These are phyloP conservation scores for Leccinum fibrillosum DNA, from an alignment of 768 basidiomycete species.

Conservation along the genomic window DNA sequence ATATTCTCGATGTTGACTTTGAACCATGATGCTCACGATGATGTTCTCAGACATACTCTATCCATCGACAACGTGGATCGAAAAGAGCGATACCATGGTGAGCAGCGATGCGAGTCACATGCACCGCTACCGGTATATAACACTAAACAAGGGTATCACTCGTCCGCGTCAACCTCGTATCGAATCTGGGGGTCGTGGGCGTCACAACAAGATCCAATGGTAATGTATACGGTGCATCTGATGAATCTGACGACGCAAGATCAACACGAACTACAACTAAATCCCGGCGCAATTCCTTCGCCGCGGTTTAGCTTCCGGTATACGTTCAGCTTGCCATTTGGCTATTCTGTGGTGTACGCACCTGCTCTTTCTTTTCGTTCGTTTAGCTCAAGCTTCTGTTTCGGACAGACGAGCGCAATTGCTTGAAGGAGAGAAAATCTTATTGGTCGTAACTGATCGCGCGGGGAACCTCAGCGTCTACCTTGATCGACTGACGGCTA, in stretches of 20 bases:
- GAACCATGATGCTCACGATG: background rate
- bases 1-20: background rate
- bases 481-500: conserved; percentile 31
- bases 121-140: background rate
- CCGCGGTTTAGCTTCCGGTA: conserved; percentile 17
- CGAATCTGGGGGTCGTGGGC: conserved; percentile 2
- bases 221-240: conserved; percentile 20
- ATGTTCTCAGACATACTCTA: conserved; percentile 11
- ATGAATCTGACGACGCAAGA: conserved; percentile 30
- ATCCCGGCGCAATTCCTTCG: conserved; percentile 20
- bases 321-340: conserved; percentile 19
- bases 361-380: background rate
- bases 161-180: conserved; percentile 1
- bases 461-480: conserved; percentile 36
- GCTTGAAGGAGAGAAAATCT: conserved; percentile 37
- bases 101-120: background rate
- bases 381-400: background rate
- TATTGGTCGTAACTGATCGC: conserved; percentile 40
- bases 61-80: background rate
- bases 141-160: no score
- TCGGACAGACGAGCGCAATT: conserved; percentile 38
- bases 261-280: conserved; percentile 25
- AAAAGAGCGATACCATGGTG: background rate
- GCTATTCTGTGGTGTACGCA: conserved; percentile 19
- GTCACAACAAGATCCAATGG: conserved; percentile 15